phyloP scores from a whole-genome alignment of 192 early-diverging fungal species.

The Coemansia sp. region DNA sequence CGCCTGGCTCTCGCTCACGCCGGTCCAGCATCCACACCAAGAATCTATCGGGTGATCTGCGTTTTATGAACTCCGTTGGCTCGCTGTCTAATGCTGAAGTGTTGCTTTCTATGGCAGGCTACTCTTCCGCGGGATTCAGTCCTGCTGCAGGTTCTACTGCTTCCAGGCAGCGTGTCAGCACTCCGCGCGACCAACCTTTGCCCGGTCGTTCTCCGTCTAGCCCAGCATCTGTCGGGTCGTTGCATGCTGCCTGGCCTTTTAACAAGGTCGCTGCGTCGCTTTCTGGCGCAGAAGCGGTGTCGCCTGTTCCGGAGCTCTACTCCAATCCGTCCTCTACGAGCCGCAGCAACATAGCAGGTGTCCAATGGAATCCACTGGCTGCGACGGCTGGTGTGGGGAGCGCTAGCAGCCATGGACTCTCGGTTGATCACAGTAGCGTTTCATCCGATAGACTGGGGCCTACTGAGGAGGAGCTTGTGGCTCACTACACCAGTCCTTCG shows the following conservation, averaged over 20 bases:
- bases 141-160: neutral
- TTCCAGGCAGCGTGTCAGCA: neutral
- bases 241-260: slow-evolving; percentile 48
- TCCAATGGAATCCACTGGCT: slow-evolving; percentile 2
- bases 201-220: slow-evolving; percentile 27
- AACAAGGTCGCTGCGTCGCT: slow-evolving; percentile 27
- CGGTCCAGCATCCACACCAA: slow-evolving; percentile 35
- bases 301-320: neutral
- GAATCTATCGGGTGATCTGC: slow-evolving; percentile 36
- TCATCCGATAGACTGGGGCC: slow-evolving; percentile 12
- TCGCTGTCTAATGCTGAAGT: slow-evolving; percentile 22
- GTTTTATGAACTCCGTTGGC: slow-evolving; percentile 22
- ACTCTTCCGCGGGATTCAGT: neutral
- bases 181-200: neutral
- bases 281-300: neutral
- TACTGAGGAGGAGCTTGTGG: slow-evolving; percentile 37
- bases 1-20: slow-evolving; percentile 29
- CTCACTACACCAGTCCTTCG: slow-evolving; percentile 39
- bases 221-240: slow-evolving; percentile 21
- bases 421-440: neutral
- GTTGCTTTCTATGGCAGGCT: slow-evolving; percentile 34
- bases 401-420: slow-evolving; percentile 3
- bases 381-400: neutral
- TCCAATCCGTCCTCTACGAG: neutral
- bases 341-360: too few species aligned